Conservation (phyloP, 768 basidiomycete genomes). For the Coprinopsis marcescibilis region DNA sequence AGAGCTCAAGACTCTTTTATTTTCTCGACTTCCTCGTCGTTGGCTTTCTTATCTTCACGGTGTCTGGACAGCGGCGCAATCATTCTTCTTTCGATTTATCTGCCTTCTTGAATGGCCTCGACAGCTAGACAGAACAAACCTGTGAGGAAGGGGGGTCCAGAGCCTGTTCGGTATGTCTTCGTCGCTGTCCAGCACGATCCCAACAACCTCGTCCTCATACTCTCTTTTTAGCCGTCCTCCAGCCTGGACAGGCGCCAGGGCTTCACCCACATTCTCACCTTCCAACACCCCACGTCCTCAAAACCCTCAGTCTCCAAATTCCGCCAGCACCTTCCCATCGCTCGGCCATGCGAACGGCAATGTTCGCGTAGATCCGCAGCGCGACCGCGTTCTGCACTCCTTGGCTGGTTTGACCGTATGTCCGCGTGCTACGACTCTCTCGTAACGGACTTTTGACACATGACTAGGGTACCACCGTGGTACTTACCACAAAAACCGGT, state of each 20-base stretch:
- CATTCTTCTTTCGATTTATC: constrained; percentile 21
- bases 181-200: constrained; percentile 14
- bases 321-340: constrained; percentile 39
- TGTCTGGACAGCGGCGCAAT: constrained; percentile 30
- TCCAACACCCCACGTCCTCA: constrained; percentile 33
- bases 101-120: constrained; percentile 50
- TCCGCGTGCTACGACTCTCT: constrained; percentile 14
- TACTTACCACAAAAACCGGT: constrained; percentile 64
- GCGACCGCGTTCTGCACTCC: constrained; percentile 58
- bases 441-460: constrained; percentile 4
- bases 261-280: constrained; percentile 69
- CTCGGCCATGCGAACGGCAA: constrained; percentile 42
- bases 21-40: constrained; percentile 17
- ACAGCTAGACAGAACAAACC: constrained; percentile 60
- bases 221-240: constrained; percentile 25
- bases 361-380: constrained; percentile 38
- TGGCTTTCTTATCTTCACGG: constrained; percentile 27
- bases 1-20: constrained; percentile 14
- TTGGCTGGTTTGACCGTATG: constrained; percentile 69
- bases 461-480: constrained; percentile 68
- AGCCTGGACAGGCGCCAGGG: constrained; percentile 65
- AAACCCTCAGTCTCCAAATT: constrained; percentile 26
- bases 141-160: constrained; percentile 55
- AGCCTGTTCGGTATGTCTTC: constrained; percentile 45
- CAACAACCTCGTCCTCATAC: constrained; percentile 23